phyloP scores from a whole-genome alignment of 2,329 filamentous ascomycete genomes.

The Blastomyces silverae region DNA sequence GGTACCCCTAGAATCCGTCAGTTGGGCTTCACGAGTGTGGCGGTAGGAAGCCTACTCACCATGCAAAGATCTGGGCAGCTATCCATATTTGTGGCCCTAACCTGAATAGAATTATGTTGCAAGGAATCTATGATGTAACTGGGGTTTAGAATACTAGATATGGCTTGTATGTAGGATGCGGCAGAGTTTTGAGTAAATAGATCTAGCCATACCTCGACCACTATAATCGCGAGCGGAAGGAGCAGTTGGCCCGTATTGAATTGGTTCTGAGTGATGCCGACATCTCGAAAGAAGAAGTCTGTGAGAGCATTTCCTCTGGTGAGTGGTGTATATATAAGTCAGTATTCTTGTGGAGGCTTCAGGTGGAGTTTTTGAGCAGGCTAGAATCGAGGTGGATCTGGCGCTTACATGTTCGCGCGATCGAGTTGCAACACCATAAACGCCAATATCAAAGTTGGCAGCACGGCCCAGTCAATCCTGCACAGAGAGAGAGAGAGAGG shows the following conservation, averaged over 20 bases:
- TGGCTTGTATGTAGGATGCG: background rate
- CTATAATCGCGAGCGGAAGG: constrained; percentile 42
- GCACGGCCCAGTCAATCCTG: constrained; percentile 24
- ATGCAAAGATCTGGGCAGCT: constrained; percentile 45
- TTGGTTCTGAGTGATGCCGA: constrained; percentile 43
- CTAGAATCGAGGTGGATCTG: background rate
- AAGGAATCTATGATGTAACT: constrained; percentile 37
- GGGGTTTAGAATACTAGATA: background rate
- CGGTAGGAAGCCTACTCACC: background rate
- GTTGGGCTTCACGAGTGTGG: too few species aligned
- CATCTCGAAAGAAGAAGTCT: constrained; percentile 43
- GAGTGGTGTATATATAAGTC: constrained; percentile 4
- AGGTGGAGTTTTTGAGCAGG: constrained; percentile 1
- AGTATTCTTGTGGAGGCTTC: background rate
- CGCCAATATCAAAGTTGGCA: constrained; percentile 26
- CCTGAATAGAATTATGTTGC: constrained; percentile 45
- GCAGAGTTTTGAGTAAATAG: too few species aligned
- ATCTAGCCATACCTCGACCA: constrained; percentile 23
- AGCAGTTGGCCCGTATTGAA: constrained; percentile 49
- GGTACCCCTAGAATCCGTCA: constrained; percentile 28
- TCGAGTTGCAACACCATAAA: constrained; percentile 33
- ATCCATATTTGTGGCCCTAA: constrained; percentile 46
- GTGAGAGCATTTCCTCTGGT: constrained; percentile 45
- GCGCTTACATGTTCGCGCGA: constrained; percentile 24
- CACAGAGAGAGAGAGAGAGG: background rate